Evolutionary conservation across 2,329 filamentous ascomycete genomes (phyloP).

Genomic region (Clathrospora elynae): DNA sequence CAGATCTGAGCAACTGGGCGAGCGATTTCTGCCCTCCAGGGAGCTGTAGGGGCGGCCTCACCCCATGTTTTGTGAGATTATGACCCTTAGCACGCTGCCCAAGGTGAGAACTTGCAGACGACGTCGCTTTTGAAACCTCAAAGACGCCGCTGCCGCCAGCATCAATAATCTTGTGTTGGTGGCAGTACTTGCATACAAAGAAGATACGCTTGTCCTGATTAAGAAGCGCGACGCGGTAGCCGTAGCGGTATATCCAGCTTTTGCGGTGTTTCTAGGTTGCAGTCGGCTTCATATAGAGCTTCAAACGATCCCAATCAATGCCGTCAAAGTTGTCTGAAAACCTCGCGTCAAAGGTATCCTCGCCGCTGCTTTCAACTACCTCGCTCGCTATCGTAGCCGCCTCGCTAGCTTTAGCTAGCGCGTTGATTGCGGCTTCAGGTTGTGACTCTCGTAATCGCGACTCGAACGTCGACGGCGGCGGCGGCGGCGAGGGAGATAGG

Average conservation of each 20-base stretch:
- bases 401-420: no score
- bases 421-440: no score
- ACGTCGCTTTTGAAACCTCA: slow-evolving; percentile 1
- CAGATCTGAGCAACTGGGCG: not conserved
- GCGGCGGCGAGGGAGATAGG: no score
- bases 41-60: not conserved
- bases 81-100: not conserved
- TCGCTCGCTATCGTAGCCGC: no score
- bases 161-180: slow-evolving; percentile 2
- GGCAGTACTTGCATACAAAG: slow-evolving; percentile 2
- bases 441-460: no score
- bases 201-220: not conserved
- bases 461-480: no score
- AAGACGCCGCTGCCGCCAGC: slow-evolving; percentile 1
- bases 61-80: not conserved
- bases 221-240: slow-evolving; percentile 1
- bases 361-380: no score
- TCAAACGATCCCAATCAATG: not conserved
- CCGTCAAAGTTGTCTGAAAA: not conserved
- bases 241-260: slow-evolving; percentile 2
- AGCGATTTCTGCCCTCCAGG: slow-evolving; percentile 1
- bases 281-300: not conserved
- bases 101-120: not conserved
- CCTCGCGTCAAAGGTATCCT: no score
- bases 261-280: not conserved